Conservation (phyloP, 768 basidiomycete genomes). For the Neoboletus magnificus region DNA sequence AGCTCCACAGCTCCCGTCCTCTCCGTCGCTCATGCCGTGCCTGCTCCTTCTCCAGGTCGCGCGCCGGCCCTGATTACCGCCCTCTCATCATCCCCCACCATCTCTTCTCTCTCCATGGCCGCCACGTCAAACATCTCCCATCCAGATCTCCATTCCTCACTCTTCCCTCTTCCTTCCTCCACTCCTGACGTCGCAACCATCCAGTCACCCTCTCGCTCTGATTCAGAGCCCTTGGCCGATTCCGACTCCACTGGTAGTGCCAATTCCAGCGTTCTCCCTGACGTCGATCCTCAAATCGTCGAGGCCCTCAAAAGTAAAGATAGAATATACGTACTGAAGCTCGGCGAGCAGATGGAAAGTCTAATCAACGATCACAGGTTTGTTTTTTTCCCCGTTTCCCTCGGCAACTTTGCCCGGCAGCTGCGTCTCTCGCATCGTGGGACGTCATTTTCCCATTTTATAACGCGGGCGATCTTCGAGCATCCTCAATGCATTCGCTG, state of each 20-base stretch:
- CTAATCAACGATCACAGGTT: slow-evolving; percentile 75
- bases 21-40: neutral
- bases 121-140: slow-evolving; percentile 9
- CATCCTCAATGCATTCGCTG: slow-evolving; percentile 15
- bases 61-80: slow-evolving; percentile 7
- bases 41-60: neutral
- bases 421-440: slow-evolving; percentile 5
- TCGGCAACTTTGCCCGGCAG: neutral
- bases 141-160: slow-evolving; percentile 10
- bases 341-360: slow-evolving; percentile 82
- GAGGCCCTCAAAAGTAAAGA: slow-evolving; percentile 88
- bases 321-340: slow-evolving; percentile 80
- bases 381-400: slow-evolving; percentile 24
- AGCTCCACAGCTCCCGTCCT: slow-evolving; percentile 5
- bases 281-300: slow-evolving; percentile 76
- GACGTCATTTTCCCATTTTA: slow-evolving; percentile 1
- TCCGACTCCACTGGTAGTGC: slow-evolving; percentile 25
- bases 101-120: slow-evolving; percentile 13
- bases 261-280: slow-evolving; percentile 30
- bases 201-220: slow-evolving; percentile 21
- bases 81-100: slow-evolving; percentile 1
- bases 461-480: neutral
- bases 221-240: slow-evolving; percentile 29
- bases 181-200: slow-evolving; percentile 8
- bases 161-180: slow-evolving; percentile 12